Percentiles rank a stretch among this genome's conserved stretches.
phyloP scores from a whole-genome alignment of 371 early-diverging fungal species.

The Mucor irregularis region DNA sequence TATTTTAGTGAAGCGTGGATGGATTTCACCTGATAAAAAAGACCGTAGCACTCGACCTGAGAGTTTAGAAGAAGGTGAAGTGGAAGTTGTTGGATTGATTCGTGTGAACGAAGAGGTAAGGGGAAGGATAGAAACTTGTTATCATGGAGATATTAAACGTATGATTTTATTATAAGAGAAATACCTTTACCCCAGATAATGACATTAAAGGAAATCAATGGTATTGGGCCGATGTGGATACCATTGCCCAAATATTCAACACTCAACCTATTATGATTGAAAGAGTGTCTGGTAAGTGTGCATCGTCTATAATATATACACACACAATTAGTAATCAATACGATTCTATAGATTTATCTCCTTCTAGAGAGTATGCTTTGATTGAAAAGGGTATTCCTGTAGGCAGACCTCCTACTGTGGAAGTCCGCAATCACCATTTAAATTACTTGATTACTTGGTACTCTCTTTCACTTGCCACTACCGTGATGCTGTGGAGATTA shows the following conservation, averaged over 20 bases:
- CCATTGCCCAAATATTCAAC: conserved; percentile 67
- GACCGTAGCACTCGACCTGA: conserved; percentile 59
- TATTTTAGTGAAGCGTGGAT: conserved; percentile 86
- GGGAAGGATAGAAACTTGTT: background rate
- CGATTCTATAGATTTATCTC: conserved; percentile 29
- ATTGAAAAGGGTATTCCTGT: conserved; percentile 72
- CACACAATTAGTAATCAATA: no score
- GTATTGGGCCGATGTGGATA: conserved; percentile 80
- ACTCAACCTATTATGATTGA: conserved; percentile 79
- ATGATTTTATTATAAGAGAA: no score
- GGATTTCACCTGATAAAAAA: conserved; percentile 77
- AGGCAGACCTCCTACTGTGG: conserved; percentile 69
- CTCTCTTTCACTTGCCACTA: conserved; percentile 66
- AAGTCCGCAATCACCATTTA: conserved; percentile 82
- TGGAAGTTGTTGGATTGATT: conserved; percentile 65
- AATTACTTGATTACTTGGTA: conserved; percentile 92
- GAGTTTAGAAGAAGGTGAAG: conserved; percentile 53
- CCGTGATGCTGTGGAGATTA: conserved; percentile 65
- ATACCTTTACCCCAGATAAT: conserved; percentile 72
- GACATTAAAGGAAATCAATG: conserved; percentile 71
- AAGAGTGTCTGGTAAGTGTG: conserved; percentile 55
- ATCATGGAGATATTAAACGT: background rate
- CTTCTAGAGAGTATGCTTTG: conserved; percentile 43
- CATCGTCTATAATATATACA: conserved; percentile 13
- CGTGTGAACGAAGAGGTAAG: conserved; percentile 66